Percentiles rank a stretch among this genome's conserved stretches.
These are phyloP conservation scores for Murraya koenigii DNA, from an alignment of 345 rosid species.

Conservation along the genomic window DNA sequence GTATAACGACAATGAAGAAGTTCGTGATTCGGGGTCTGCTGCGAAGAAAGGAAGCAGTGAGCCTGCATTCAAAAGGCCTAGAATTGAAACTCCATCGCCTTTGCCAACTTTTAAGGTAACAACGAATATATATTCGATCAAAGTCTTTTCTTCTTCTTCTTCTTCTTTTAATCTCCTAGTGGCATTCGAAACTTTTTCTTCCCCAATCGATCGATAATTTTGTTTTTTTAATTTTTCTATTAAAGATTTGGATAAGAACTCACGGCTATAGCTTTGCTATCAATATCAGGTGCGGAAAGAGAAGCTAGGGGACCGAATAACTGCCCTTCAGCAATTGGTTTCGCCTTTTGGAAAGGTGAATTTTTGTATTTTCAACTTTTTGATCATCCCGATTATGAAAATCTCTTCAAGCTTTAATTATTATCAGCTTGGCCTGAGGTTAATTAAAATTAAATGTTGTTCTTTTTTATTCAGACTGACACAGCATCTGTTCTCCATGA, in stretches of 20 bases:
- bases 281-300: conserved; percentile 85
- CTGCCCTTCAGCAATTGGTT: conserved; percentile 94
- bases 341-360: conserved; percentile 96
- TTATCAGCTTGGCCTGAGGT: background rate
- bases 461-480: conserved; percentile 60
- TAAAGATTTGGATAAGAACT: conserved; percentile 13
- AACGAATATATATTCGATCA: conserved; percentile 3
- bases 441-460: background rate
- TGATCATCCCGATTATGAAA: too few species aligned
- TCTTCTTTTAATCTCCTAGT: background rate
- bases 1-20: conserved; percentile 19
- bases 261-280: background rate
- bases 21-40: conserved; percentile 34
- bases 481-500: conserved; percentile 97
- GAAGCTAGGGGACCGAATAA: conserved; percentile 95
- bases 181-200: background rate
- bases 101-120: conserved; percentile 82
- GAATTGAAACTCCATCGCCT: conserved; percentile 70
- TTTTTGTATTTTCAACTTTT: conserved; percentile 20
- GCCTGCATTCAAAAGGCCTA: conserved; percentile 48
- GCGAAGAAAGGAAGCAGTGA: conserved; percentile 44
- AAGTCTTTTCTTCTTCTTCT: background rate
- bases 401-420: too few species aligned
- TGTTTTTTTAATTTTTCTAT: background rate
- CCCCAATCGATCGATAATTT: background rate